Evolutionary conservation across 257 asterid species (phyloP).

Genomic region (Ligustrum vulgare): DNA sequence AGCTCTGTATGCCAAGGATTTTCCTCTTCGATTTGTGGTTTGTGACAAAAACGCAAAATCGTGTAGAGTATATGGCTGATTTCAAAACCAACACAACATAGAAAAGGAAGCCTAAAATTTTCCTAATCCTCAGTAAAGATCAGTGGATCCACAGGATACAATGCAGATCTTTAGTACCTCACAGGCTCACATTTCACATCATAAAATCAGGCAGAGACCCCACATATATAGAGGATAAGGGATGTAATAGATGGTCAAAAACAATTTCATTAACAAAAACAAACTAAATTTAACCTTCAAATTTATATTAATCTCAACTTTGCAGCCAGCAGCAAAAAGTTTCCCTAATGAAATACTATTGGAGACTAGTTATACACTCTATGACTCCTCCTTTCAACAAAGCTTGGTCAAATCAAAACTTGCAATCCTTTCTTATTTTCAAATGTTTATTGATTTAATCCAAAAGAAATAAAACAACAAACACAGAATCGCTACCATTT

Average conservation of each 20-base stretch:
- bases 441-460: not conserved
- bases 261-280: not conserved
- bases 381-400: not conserved
- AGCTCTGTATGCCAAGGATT: not conserved
- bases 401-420: not conserved
- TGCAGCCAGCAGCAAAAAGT: not conserved
- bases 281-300: not conserved
- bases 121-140: not conserved
- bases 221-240: not conserved
- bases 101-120: not conserved
- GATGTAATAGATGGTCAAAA: not conserved
- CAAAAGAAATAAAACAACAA: not conserved
- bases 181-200: not conserved
- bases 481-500: constrained; percentile 55
- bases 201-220: not conserved
- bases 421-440: not conserved
- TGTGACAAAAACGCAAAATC: not conserved
- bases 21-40: not conserved
- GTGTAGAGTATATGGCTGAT: not conserved
- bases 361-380: not conserved
- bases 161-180: not conserved
- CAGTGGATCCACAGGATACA: not conserved
- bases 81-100: not conserved
- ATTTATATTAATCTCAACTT: not conserved
- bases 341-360: not conserved